Base-by-base conservation (phyloP, 306 rosid genomes). In the Astragalus glycyphyllos region DNA sequence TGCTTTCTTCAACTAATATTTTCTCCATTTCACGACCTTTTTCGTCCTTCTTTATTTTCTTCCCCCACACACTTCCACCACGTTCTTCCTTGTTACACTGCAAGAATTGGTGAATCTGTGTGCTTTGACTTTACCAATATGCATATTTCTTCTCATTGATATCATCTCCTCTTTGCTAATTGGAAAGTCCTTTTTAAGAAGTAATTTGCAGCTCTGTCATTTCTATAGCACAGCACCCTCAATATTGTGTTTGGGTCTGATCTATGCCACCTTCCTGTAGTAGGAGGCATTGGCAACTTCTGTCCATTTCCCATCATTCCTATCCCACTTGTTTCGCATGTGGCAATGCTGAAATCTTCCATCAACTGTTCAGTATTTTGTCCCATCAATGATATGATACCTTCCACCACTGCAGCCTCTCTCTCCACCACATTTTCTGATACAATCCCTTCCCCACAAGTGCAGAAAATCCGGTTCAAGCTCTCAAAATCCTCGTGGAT, bases 131-230 rank as follows among this genome's bases (percentile, higher is more conserved):
- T 23, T 61, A 65, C 81, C 46, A 56, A 38, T 42, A 54, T 38
- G 61, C 26, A 9, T 46, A 73, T 16, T n/a, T 26, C 7, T 45
- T n/a, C 26, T 49, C 48, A 47, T 58, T 35, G 1, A 29, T 44
- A 17, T 83, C 74, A 91, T 65, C 89, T 89, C 74, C 99, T 89
- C 78, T 87, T 94, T 11, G 95, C 79, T 76, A 94, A 76, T 72
- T 94, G 97, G 74, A 91, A 94, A 54, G 84, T 79, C 82, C 85
- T 91, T 77, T 94, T 94, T 42, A 94, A 85, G 92, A 94, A 94
- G 23, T 51, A 64, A 49, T 94, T 89, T 11, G 99, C 92, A 26
- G 79, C 26, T 69, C 79, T 75, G 41, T 91, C 99, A 76, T 89
- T 89, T 76, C 97, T 83, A 49, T 89, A 83, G 69, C 99, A 94